Conservation (phyloP, 2,329 filamentous ascomycete species). For the Calonectria leucothoes region DNA sequence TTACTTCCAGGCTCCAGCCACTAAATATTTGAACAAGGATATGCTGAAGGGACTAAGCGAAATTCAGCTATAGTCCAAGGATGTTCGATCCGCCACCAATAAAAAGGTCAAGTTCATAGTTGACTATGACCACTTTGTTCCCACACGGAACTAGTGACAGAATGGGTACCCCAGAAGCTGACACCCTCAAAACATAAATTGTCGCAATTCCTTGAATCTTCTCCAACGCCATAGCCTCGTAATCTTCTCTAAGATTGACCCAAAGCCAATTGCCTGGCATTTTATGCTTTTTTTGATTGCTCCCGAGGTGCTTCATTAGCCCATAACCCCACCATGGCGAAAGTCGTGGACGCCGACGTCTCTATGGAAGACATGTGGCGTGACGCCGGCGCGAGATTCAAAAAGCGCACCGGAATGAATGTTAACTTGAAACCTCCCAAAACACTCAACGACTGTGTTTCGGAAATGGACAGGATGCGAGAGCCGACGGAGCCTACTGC, state of each 20-base stretch:
- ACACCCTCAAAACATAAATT: background rate
- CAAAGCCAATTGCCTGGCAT: background rate
- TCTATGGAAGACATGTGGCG: background rate
- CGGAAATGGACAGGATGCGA: background rate
- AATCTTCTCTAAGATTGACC: background rate
- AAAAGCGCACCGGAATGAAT: background rate
- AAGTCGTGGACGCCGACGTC: background rate
- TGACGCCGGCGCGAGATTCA: background rate
- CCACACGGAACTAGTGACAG: background rate
- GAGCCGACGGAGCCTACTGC: background rate
- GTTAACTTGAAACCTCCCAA: background rate
- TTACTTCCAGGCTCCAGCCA: background rate
- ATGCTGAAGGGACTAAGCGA: background rate
- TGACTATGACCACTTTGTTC: background rate
- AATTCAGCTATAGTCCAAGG: background rate
- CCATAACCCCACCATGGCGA: background rate
- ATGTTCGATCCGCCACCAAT: background rate
- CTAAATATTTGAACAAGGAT: background rate
- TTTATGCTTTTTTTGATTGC: background rate
- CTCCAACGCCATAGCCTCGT: background rate
- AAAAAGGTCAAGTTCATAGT: background rate
- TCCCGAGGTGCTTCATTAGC: too few species aligned
- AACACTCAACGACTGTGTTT: background rate
- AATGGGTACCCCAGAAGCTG: background rate
- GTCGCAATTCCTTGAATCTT: background rate